Evolutionary conservation across 1,139 yeast genomes (phyloP).

Genomic region (Wickerhamomyces sp.): DNA sequence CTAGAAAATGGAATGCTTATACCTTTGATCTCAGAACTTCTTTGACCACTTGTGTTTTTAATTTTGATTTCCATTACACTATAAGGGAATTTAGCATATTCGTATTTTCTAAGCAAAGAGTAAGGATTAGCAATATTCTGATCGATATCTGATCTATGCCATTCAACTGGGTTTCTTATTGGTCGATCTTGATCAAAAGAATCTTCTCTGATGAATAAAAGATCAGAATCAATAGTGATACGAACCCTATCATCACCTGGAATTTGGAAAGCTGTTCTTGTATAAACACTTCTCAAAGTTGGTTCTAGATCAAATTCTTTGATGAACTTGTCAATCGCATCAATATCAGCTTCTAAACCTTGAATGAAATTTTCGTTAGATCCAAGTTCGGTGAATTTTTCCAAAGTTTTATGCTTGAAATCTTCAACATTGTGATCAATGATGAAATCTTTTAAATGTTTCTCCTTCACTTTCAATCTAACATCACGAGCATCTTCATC

Average conservation of each 20-base stretch:
- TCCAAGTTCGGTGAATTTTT: slow-evolving; percentile 54
- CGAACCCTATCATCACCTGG: slow-evolving; percentile 95
- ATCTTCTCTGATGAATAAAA: slow-evolving; percentile 86
- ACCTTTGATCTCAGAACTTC: slow-evolving; percentile 21
- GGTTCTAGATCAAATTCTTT: slow-evolving; percentile 71
- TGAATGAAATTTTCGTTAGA: slow-evolving; percentile 46
- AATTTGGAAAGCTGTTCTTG: slow-evolving; percentile 94
- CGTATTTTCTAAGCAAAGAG: slow-evolving; percentile 78
- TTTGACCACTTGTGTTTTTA: slow-evolving; percentile 35
- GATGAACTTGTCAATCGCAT: slow-evolving; percentile 60
- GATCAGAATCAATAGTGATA: slow-evolving; percentile 84
- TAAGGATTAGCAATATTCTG: slow-evolving; percentile 65
- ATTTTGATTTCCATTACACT: slow-evolving; percentile 88
- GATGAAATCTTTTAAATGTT: slow-evolving; percentile 64
- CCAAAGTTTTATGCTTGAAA: slow-evolving; percentile 43
- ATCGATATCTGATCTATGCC: slow-evolving; percentile 95
- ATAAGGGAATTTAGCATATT: slow-evolving; percentile 80
- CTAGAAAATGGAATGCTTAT: slow-evolving; percentile 33
- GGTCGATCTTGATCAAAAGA: slow-evolving; percentile 81
- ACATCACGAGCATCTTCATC: slow-evolving; percentile 40
- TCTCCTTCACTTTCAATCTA: slow-evolving; percentile 70
- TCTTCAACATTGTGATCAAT: slow-evolving; percentile 40
- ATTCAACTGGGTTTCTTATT: slow-evolving; percentile 77
- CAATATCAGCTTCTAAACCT: slow-evolving; percentile 49
- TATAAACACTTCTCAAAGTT: slow-evolving; percentile 77